Base-by-base conservation (phyloP, 192 early-diverging fungal genomes). In the Dimargaris cristalligena region DNA sequence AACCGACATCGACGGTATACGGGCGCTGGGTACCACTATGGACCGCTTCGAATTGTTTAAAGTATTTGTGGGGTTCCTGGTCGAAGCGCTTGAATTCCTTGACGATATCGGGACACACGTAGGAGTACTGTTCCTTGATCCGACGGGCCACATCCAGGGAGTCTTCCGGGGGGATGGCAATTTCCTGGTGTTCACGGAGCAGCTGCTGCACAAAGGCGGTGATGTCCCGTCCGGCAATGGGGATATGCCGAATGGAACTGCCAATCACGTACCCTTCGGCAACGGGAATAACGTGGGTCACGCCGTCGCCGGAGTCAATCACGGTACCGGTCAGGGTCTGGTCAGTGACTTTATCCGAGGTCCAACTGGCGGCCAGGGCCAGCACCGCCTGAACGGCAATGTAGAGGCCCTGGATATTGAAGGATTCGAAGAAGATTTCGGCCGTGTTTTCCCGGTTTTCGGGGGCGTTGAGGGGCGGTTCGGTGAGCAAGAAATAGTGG, bases 361-460 rank as follows among this genome's bases (percentile, higher is more conserved):
- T 88, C 92, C 92, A 96, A 60, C 82, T 86, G 31, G 95, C 93
- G 29, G 95, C 95, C 58, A 98, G 81, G 2, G 95, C 95, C 44
- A 98, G 78, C 47, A 98, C 93, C 14, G 95, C 95, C 75, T 98
- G 95, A n/a, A 98, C 95, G 23, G 89, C 95, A 77, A 98, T 98
- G 63, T 98, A 98, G 65, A 98, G 71, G 54, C 93, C 95, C 62
- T 94, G 87, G 44, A 93, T 86, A 57, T 95, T 95, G 74, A 98
- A 98, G 6, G 95, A 95, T 67, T 98, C 95, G 69, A 98, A 98
- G 74, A 98, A 93, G 58, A 98, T 98, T 72, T 98, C 95, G 23
- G 95, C 95, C 54, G 91, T 95, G 72, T 90, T 89, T 74, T 98
- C 95, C 65, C 95, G 85, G 73, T 98, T 98, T 71, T 98, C 95